Evolutionary conservation across 2,329 filamentous ascomycete species (phyloP).

Genomic region (Xylariaceae sp.): DNA sequence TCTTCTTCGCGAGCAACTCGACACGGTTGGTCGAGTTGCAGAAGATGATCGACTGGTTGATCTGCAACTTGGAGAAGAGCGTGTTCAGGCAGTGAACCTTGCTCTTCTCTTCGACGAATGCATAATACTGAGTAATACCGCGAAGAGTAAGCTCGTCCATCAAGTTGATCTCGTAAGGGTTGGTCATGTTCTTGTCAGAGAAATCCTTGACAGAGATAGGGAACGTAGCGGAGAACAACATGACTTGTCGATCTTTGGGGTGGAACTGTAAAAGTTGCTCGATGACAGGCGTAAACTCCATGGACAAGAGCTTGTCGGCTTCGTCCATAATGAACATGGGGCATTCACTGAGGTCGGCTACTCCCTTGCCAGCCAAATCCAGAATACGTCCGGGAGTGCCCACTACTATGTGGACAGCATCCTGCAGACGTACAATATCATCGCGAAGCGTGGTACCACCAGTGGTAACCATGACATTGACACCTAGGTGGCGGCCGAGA

Average conservation of each 20-base stretch:
- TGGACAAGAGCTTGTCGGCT: slow-evolving; percentile 93
- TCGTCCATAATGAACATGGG: slow-evolving; percentile 99
- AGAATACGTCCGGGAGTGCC: slow-evolving; percentile 95
- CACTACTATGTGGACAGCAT: slow-evolving; percentile 94
- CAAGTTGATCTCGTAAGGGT: slow-evolving; percentile 96
- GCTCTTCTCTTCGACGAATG: slow-evolving; percentile 98
- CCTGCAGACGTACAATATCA: slow-evolving; percentile 91
- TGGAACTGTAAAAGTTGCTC: slow-evolving; percentile 94
- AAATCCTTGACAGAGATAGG: slow-evolving; percentile 96
- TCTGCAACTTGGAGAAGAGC: slow-evolving; percentile 96
- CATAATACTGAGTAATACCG: slow-evolving; percentile 98
- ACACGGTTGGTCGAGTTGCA: slow-evolving; percentile 99
- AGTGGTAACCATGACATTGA: slow-evolving; percentile 99
- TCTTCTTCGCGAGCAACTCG: slow-evolving; percentile 96
- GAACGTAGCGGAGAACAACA: slow-evolving; percentile 98
- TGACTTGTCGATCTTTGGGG: slow-evolving; percentile 95
- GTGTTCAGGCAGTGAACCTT: slow-evolving; percentile 99
- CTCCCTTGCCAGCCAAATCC: slow-evolving; percentile 91
- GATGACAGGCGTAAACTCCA: slow-evolving; percentile 95
- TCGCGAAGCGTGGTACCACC: slow-evolving; percentile 92
- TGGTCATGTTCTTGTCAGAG: slow-evolving; percentile 95
- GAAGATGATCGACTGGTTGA: slow-evolving; percentile 99
- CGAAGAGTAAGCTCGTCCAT: slow-evolving; percentile 98
- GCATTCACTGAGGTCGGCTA: slow-evolving; percentile 92
- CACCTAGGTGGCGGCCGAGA: slow-evolving; percentile 88